Percentiles rank a stretch among this genome's conserved stretches.
Evolutionary conservation across 164 flowering plant genomes (phyloP).

Genomic region (Aristolochia californica): DNA sequence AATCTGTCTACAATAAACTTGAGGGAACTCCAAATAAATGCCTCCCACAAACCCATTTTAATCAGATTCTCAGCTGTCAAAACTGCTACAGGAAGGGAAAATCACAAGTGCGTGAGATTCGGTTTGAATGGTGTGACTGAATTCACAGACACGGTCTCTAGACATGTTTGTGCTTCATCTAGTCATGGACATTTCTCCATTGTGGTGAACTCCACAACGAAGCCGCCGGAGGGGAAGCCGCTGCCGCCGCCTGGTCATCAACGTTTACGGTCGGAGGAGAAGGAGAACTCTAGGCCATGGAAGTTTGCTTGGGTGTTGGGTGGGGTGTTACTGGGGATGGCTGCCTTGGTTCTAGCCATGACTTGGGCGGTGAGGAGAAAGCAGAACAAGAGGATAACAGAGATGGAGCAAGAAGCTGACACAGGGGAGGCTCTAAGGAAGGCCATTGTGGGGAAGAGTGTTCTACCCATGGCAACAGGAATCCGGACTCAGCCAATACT

Average conservation of each 20-base stretch:
- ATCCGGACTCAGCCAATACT: conserved; percentile 16
- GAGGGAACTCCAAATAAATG: conserved; percentile 44
- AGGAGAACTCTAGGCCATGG: conserved; percentile 31
- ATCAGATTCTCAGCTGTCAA: conserved; percentile 27
- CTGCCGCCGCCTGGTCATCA: conserved; percentile 3
- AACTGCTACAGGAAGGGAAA: conserved; percentile 26
- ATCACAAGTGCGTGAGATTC: conserved; percentile 47
- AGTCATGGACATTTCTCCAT: conserved; percentile 73
- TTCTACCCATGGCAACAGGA: conserved; percentile 16
- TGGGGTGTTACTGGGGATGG: conserved; percentile 17
- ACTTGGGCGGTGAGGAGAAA: conserved; percentile 17
- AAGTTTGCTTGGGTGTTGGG: conserved; percentile 39
- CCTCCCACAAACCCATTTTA: conserved; percentile 33
- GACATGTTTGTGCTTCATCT: conserved; percentile 32
- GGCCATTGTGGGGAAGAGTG: conserved; percentile 10
- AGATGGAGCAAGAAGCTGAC: conserved; percentile 71
- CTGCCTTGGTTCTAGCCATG: conserved; percentile 26
- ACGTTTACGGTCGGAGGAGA: conserved; percentile 5
- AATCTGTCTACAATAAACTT: conserved; percentile 49
- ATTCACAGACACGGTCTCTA: conserved; percentile 28
- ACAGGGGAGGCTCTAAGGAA: conserved; percentile 31
- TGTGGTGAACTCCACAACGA: conserved; percentile 28
- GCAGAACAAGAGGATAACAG: conserved; percentile 32
- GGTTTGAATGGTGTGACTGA: conserved; percentile 34
- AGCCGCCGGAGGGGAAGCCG: conserved; percentile 27